These are phyloP conservation scores for Rhizophora apiculata DNA, from an alignment of 345 rosid genomes.

Conservation along the genomic window DNA sequence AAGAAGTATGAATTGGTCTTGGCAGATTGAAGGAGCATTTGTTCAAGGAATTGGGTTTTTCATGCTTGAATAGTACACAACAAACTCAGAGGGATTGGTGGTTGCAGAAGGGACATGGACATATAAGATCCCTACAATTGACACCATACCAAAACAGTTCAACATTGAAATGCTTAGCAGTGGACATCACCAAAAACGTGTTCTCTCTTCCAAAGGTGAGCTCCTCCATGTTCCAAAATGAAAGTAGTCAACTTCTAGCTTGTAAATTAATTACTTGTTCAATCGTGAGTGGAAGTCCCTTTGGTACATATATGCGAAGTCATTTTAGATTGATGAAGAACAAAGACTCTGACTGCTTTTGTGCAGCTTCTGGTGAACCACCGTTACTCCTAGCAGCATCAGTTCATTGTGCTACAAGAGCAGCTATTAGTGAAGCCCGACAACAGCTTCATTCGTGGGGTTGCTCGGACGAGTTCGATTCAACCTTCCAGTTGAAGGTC, in stretches of 20 bases:
- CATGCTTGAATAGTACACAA: slow-evolving; percentile 84
- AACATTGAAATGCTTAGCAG: slow-evolving; percentile 68
- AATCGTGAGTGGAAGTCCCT: not conserved
- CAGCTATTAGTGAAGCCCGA: slow-evolving; percentile 70
- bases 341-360: not conserved
- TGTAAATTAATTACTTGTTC: not conserved
- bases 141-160: slow-evolving; percentile 72
- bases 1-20: not conserved
- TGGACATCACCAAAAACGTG: slow-evolving; percentile 65
- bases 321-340: not conserved
- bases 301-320: not conserved
- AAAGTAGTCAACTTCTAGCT: not conserved
- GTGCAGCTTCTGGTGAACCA: slow-evolving; percentile 93
- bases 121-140: slow-evolving; percentile 80
- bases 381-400: slow-evolving; percentile 84
- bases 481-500: slow-evolving; percentile 53
- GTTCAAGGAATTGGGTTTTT: slow-evolving; percentile 93
- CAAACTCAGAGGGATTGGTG: slow-evolving; percentile 73
- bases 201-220: slow-evolving; percentile 90
- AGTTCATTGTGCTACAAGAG: slow-evolving; percentile 78
- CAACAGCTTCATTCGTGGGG: slow-evolving; percentile 57
- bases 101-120: slow-evolving; percentile 74
- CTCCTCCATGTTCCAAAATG: not conserved
- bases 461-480: slow-evolving; percentile 12
- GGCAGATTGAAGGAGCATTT: slow-evolving; percentile 93